Base-by-base conservation (phyloP, 345 rosid species). In the Kernera saxatilis region DNA sequence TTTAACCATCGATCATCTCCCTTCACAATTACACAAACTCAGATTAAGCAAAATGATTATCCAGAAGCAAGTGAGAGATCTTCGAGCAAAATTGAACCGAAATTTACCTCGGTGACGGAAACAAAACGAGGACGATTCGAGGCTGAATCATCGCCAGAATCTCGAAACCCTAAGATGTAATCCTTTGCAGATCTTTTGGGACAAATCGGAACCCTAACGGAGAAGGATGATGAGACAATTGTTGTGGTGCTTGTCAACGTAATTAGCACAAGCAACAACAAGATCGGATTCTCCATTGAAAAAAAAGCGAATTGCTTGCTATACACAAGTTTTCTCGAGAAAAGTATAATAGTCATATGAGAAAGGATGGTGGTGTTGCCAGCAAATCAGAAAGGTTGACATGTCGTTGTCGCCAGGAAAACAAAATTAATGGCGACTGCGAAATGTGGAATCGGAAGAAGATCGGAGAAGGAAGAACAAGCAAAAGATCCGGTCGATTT, bases 1-100 rank as follows among this genome's bases (percentile, higher is more conserved):
- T 73, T 90, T 67, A 92, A 69, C 26, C 86, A 83, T 60, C 68
- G 72, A 62, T 89, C 98, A 73, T 89, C 91, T 11, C 96, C 98
- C 98, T 92, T 65, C 70, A 80, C 9, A 74, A 17, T 3, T 8
- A 33, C 37, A 27, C 12, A 11, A 67, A 8, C 3, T 25, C 32
- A 14, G 35, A 51, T 40, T 25, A 41, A 8, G 26, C 5, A 2
- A 29, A 15, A 17, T n/a, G n/a, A n/a, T n/a, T n/a, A n/a, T n/a
- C n/a, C n/a, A n/a, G n/a, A n/a, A n/a, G n/a, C n/a, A 35, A 36
- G 2, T 5, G 3, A 14, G 29, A 40, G 19, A 32, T 3, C 10
- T 17, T 17, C 32, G 60, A 18, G 21, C 15, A 56, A 21, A 27
- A 17, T 22, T 27, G 5, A 2, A 2, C 6, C 12, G 6, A 54